Base-by-base conservation (phyloP, 805 yeast species). In the Maudiozyma barnettii region DNA sequence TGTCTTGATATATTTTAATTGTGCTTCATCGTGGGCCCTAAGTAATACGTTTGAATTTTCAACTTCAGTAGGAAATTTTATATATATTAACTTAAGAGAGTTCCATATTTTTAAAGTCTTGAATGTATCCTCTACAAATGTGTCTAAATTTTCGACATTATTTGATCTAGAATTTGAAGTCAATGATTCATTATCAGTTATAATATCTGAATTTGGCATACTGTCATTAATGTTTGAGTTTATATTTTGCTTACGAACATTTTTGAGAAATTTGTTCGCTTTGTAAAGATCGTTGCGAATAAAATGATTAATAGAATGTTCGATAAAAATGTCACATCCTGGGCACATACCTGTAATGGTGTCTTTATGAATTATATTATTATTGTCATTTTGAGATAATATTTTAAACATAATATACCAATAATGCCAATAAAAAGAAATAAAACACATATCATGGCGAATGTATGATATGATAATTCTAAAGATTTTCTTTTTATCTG, bases 381-480 rank as follows among this genome's bases (percentile, higher is more conserved):
- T 13, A 8, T 26, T 40, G 33, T 16, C 5, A 7, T 39, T 21
- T 22, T n/a, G n/a, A 13, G 30, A n/a, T n/a, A 16, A 18, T 10
- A 36, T 36, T 18, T 19, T 16, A 19, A 39, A 40, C 12, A 58
- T 49, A 14, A 63, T 60, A 39, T 49, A 51, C 66, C 66, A 63
- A 49, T 60, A 63, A 49, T 64, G 64, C 61, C 62, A 64, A 43
- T 60, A 58, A 46, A 64, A 64, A 18, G 62, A 56, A 39, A 52
- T 45, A 35, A 61, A 60, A 9, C 57, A 49, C 5, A 52, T 43
- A 46, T 60, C 61, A 45, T 62, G 59, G 35, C 56, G 55, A 46
- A 64, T 47, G 36, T 64, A 63, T 7, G 67, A 63, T 12, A 61
- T 53, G 16, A 64, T 52, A 19, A 63, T 54, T 46, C 51, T 55